Base-by-base conservation (phyloP, 805 yeast genomes). In the Yarrowia bubula region DNA sequence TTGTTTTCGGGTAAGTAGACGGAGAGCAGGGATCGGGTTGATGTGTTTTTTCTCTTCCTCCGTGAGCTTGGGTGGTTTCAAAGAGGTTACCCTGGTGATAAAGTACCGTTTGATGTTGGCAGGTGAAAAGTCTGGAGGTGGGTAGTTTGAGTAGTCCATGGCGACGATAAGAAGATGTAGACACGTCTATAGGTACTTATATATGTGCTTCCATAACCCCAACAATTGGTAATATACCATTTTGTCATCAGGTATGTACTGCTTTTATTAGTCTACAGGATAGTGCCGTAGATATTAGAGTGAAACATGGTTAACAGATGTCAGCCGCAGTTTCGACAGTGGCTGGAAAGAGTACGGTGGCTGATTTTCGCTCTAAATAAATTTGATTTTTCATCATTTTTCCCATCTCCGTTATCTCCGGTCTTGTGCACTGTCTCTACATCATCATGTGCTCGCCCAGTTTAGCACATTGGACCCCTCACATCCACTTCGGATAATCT, bases 1-100 rank as follows among this genome's bases (percentile, higher is more conserved):
- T 70, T 86, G 87, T 66, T 73, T 78, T 63, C 38, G 11, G 38
- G n/a, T 47, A 14, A 47, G n/a, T 22, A 47, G 38, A 15, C 51
- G 51, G 3, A 47, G 51, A 10, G 51, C 51, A 4, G 51, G 51
- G n/a, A 47, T 47, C 13, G 51, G 51, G 38, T 47, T 47, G 22
- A 47, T 47, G 14, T 31, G 38, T 31, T 47, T 47, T 15, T 47
- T 47, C 15, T 47, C 51, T 8, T 31, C 51, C 4, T 13, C 38
- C 14, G 51, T 47, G 38, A 47, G 51, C 38, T 47, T 47, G 5
- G 51, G 51, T 1, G 51, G 51, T 6, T 32, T 47, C 22, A 47
- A 37, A 8, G 51, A 15, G 14, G 51, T 32, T 18, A 47, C 22
- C 8, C 51, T 18, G 7, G 51, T 47, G 22, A 47, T 15, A 14